Base-by-base conservation (phyloP, 164 flowering plant species). In the Umbellularia californica region DNA sequence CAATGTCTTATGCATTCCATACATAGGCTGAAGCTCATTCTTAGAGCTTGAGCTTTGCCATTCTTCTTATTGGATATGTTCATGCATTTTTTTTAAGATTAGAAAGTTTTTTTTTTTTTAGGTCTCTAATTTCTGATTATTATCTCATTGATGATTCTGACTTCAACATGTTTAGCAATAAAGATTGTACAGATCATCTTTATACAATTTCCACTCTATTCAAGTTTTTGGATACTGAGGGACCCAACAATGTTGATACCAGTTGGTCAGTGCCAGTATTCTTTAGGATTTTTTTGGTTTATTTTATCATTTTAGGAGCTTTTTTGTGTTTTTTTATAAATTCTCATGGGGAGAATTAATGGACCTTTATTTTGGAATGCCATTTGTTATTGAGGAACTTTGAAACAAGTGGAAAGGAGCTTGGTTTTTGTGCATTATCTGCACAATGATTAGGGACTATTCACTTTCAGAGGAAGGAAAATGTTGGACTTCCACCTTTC, bases 361-460 rank as follows among this genome's bases (percentile, higher is more conserved):
- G 64, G 24, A 23, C 64, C n/a, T 20, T 2, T 60, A 60, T 60
- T 60, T 60, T 23, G 23, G 64, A 60, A 60, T 7, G n/a, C 17
- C n/a, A 60, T 60, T 60, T 20, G 64, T 60, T 60, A 60, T 60
- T n/a, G 64, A 60, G 64, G 24, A 60, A 20, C 64, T 60, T n/a
- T 6, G n/a, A 19, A 60, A 60, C 64, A 60, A 20, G 64, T 60
- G 64, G 64, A 9, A 17, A 19, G 64, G 64, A 19, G 7, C 23
- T 60, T 60, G 64, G 10, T 41, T 41, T 35, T 41, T 41, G 47
- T 7, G 11, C 47, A 41, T 7, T 7, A 41, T 41, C 47, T 41
- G 2, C 11, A 41, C 47, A 41, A 41, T 41, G 47, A 41, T 41
- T 41, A 41, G 10, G 47, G 47, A 9, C 47, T 41, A 41, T 41